phyloP scores from a whole-genome alignment of 306 rosid species.

The Myrica gale region DNA sequence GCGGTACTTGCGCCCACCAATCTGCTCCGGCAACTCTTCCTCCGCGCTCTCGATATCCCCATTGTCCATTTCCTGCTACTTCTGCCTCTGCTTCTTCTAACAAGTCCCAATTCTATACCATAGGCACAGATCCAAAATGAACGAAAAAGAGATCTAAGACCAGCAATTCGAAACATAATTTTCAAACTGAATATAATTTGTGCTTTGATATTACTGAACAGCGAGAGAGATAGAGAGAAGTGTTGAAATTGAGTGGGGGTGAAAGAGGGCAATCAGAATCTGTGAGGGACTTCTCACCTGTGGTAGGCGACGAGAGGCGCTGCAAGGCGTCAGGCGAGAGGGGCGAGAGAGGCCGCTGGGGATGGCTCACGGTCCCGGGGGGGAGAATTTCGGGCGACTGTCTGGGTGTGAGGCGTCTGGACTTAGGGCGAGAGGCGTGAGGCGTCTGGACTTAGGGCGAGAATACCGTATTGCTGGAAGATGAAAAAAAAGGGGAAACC shows the following conservation, averaged over 20 bases:
- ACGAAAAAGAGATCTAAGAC: constrained; percentile 25
- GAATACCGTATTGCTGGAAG: no score
- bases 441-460: no score
- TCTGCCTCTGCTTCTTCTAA: neutral
- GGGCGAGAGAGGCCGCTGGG: no score
- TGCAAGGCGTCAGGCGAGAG: no score
- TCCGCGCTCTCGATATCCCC: constrained; percentile 79
- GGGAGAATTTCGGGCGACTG: no score
- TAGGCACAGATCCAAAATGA: constrained; percentile 13
- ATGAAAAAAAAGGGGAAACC: no score
- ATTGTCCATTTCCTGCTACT: constrained; percentile 53
- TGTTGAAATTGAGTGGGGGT: constrained; percentile 33
- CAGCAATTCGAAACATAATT: neutral
- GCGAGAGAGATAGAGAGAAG: constrained; percentile 20
- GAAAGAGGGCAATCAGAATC: neutral
- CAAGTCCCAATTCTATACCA: constrained; percentile 1
- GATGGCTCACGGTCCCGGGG: no score
- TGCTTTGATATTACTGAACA: neutral
- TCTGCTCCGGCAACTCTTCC: constrained; percentile 53
- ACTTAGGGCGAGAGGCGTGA: no score
- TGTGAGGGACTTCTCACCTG: no score
- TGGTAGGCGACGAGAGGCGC: no score
- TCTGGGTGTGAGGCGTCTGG: no score
- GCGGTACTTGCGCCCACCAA: constrained; percentile 68
- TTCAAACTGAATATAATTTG: no score